A percentile compares a stretch with the other conserved stretches of the same genome.
phyloP scores from a whole-genome alignment of 768 basidiomycete genomes.

The Amanita rubescens region DNA sequence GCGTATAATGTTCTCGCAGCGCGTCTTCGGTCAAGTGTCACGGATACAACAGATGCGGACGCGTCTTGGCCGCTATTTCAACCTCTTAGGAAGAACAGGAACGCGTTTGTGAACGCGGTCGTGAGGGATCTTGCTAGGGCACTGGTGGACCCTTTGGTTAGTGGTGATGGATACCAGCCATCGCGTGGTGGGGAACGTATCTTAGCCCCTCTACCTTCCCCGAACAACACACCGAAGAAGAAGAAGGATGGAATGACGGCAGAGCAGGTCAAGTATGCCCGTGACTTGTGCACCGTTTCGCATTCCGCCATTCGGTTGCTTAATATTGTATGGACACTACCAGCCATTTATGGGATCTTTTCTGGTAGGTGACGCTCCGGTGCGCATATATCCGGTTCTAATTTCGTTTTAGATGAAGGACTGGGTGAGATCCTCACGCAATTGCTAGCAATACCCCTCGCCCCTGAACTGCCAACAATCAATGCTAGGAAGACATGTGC shows the following conservation, averaged over 20 bases:
- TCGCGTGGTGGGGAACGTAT: slow-evolving; percentile 19
- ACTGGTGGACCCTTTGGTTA: slow-evolving; percentile 46
- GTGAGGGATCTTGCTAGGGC: slow-evolving; percentile 63
- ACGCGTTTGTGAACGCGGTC: slow-evolving; percentile 48
- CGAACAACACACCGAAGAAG: slow-evolving; percentile 58
- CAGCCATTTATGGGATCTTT: slow-evolving; percentile 54
- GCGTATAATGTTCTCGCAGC: slow-evolving; percentile 66
- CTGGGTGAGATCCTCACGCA: slow-evolving; percentile 52
- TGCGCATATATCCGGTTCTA: slow-evolving; percentile 10
- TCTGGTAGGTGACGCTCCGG: slow-evolving; percentile 34
- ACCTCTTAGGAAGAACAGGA: slow-evolving; percentile 50
- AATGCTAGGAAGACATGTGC: slow-evolving; percentile 85
- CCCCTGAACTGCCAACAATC: slow-evolving; percentile 63
- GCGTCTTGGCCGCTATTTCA: slow-evolving; percentile 68
- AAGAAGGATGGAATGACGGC: slow-evolving; percentile 68
- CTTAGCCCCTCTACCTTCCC: slow-evolving; percentile 50
- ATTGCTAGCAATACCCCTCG: slow-evolving; percentile 66
- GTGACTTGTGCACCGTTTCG: slow-evolving; percentile 69
- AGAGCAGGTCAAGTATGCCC: slow-evolving; percentile 70
- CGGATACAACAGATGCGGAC: slow-evolving; percentile 42
- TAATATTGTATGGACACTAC: slow-evolving; percentile 48
- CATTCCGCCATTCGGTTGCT: slow-evolving; percentile 68
- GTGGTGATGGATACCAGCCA: slow-evolving; percentile 15
- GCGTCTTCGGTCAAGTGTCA: slow-evolving; percentile 46
- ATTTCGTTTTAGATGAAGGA: slow-evolving; percentile 40